phyloP scores from a whole-genome alignment of 805 yeast species.

The Monosporozyma siamensis region DNA sequence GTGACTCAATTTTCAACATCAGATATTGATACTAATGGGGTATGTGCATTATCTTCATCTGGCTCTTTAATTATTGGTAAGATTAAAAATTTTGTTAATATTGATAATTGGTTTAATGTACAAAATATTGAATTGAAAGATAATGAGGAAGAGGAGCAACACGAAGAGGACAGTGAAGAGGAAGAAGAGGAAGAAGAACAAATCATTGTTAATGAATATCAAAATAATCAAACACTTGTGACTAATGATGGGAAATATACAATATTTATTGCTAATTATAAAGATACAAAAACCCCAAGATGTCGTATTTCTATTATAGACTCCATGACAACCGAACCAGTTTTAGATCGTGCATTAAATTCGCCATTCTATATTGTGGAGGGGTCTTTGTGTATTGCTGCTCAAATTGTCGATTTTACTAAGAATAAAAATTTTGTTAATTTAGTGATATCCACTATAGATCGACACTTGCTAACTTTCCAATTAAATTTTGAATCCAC shows the following conservation, averaged over 20 bases:
- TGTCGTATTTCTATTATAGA: neutral
- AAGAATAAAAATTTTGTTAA: constrained; percentile 17
- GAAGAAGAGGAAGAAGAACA: constrained; percentile 14
- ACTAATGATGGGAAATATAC: neutral
- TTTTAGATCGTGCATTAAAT: neutral
- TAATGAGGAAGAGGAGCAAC: constrained; percentile 1
- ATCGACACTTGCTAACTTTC: constrained; percentile 13
- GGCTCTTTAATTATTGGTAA: constrained; percentile 26
- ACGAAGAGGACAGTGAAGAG: constrained; percentile 5
- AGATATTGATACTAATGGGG: constrained; percentile 20
- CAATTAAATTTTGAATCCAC: constrained; percentile 16
- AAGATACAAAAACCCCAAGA: neutral
- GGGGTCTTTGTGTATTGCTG: constrained; percentile 6
- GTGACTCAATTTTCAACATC: constrained; percentile 17
- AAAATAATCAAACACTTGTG: constrained; percentile 8
- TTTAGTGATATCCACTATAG: constrained; percentile 39
- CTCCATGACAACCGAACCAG: neutral
- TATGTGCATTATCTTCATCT: constrained; percentile 19
- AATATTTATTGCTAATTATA: neutral
- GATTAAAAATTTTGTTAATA: constrained; percentile 14
- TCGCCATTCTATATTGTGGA: neutral
- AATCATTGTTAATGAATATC: constrained; percentile 6
- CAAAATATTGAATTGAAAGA: constrained; percentile 3
- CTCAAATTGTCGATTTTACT: constrained; percentile 21
- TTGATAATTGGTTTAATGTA: constrained; percentile 19